phyloP scores from a whole-genome alignment of 2,329 filamentous ascomycete species.

The Calonectria pseudoturangicola region DNA sequence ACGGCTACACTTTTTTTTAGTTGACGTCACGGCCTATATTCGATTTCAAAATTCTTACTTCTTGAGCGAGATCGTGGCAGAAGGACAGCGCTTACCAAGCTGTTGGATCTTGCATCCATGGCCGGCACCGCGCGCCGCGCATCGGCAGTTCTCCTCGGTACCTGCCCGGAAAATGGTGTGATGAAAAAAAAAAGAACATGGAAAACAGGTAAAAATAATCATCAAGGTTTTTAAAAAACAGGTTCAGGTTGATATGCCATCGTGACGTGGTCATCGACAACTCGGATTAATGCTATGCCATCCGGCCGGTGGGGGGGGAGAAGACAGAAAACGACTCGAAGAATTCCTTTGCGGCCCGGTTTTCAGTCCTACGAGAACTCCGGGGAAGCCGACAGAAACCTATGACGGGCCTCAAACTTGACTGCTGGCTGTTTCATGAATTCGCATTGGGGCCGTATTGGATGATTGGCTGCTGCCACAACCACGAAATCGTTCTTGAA shows the following conservation, averaged over 20 bases:
- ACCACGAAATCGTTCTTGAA: slow-evolving; percentile 11
- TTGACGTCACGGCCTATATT: slow-evolving; percentile 24
- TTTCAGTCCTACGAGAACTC: background rate
- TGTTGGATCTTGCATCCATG: slow-evolving; percentile 12
- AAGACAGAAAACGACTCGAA: background rate
- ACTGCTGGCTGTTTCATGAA: slow-evolving; percentile 6
- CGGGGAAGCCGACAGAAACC: slow-evolving; percentile 20
- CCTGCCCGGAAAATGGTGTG: slow-evolving; percentile 14
- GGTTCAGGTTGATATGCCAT: slow-evolving; percentile 13
- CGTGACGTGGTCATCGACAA: slow-evolving; percentile 12
- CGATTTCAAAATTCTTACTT: background rate
- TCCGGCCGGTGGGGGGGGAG: background rate
- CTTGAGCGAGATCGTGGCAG: background rate
- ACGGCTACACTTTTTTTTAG: background rate
- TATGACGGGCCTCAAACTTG: slow-evolving; percentile 13
- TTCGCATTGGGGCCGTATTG: background rate
- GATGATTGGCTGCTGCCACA: slow-evolving; percentile 2
- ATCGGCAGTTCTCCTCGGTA: slow-evolving; percentile 3
- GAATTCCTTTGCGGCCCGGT: background rate
- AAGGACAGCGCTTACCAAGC: background rate
- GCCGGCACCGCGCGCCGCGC: slow-evolving; percentile 4
- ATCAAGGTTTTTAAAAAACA: slow-evolving; percentile 27
- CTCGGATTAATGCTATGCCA: slow-evolving; percentile 22
- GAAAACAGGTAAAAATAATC: background rate
- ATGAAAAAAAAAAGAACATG: background rate